Evolutionary conservation across 2,329 filamentous ascomycete species (phyloP), one percentile per base, ranked within the genome.

Genomic region (Chlorencoelia australis): DNA sequence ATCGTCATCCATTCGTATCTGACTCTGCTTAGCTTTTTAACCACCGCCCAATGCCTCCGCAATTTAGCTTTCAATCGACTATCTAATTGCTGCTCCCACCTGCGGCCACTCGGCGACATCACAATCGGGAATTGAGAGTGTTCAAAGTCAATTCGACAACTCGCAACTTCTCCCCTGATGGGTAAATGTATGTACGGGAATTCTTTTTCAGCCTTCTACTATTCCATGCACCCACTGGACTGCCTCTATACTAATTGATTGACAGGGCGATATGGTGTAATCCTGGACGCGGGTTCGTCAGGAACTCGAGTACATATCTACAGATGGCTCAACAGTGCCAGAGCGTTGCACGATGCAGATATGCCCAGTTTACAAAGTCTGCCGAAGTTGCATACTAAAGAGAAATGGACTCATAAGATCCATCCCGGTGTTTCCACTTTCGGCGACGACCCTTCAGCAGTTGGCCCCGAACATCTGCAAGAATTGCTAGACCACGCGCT

Each of bases 261-360:
- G 6, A 35, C 34, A 57, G 54, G 53, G 53, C 71, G 75, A 65
- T 95, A 93, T 70, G 91, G 88, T 58, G 84, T 96, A 53, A 88
- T 98, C 57, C 75, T 98, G 55, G 91, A 98, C 71, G 91, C 91
- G 59, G 91, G 91, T 51, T 96, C 91, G 61, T 96, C 91, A 60
- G 89, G 91, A 58, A 96, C 89, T 53, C 82, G 91, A 58, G 72
- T 94, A 45, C 86, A 98, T 60, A 76, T 98, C 40, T 98, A 98
- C 64, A 76, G 79, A 61, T 98, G 91, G 91, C 75, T 88, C 54
- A 82, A 93, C 55, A 78, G 79, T 46, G 67, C 74, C 25, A 70
- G 70, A 48, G 80, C 82, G 46, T 66, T 75, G 52, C 68, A 76
- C 43, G 64, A 78, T 37, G 79, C 74, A 22, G 65, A 69, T 29